Evolutionary conservation across 1,284 basidiomycete species (phyloP), one percentile per base, ranked within the genome.

Genomic region (Cutaneotrichosporon sp.): DNA sequence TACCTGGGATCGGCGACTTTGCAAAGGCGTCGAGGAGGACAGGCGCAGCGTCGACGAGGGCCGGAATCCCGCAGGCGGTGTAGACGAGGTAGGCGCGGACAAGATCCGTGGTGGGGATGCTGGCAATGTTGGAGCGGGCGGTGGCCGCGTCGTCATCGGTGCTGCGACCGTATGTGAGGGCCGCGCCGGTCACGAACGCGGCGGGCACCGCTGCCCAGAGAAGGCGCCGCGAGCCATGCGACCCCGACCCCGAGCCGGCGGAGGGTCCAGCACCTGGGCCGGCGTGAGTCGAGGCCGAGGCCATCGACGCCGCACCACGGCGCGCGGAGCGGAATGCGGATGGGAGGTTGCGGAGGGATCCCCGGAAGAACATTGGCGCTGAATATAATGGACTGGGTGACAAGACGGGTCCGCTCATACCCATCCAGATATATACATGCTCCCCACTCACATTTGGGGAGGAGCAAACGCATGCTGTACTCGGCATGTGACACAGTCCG

Each of bases 51-150:
- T 96, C 91, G 42, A 96, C 89, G 16, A 97, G 79, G 0, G 83
- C 73, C 2, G 92, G 90, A 34, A 90, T 82, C 9, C 90, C 90
- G 76, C 89, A 91, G 76, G 91, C 83, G 13, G 89, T 85, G 80
- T 89, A 96, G 49, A 95, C 92, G 56, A 88, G 75, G 72, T 93
- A 95, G 1, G 90, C 82, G 60, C 92, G 86, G 30, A 88, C 53
- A 26, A 89, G 83, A 32, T 81, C 73, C 4, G 79, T 40, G 7
- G 72, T 63, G 31, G 72, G 69, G 22, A 65, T 53, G 46, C n/a
- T 46, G 32, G 65, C 58, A 16, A 69, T 65, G 60, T 61, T 60
- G 21, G 22, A 21, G 53, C 42, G 42, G 11, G 31, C 38, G 47
- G 38, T 42, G 36, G 59, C 56, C 1, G 51, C 8, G 34, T 64